A percentile compares a stretch with the other conserved stretches of the same genome.
Evolutionary conservation across 768 basidiomycete species (phyloP).

Genomic region (Russula sp.): DNA sequence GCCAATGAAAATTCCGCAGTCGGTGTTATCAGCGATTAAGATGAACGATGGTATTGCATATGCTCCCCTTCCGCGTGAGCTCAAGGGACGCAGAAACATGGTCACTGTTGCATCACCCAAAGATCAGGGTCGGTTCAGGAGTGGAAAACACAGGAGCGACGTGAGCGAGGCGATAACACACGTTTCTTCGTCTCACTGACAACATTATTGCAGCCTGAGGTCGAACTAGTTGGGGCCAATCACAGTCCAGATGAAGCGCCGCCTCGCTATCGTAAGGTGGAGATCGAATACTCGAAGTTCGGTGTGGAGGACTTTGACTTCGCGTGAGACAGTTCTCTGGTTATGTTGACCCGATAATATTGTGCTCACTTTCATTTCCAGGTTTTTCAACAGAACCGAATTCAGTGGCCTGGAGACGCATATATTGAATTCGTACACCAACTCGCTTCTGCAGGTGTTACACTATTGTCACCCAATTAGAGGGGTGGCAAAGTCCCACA

Average conservation of each 20-base stretch:
- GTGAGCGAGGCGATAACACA: conserved; percentile 31
- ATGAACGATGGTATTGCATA: conserved; percentile 88
- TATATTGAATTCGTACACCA: conserved; percentile 96
- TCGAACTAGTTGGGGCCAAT: conserved; percentile 47
- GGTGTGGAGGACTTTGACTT: conserved; percentile 99
- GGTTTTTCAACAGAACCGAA: conserved; percentile 85
- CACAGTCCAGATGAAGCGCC: conserved; percentile 60
- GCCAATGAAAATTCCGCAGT: conserved; percentile 70
- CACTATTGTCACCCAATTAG: conserved; percentile 79
- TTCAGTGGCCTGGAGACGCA: conserved; percentile 95
- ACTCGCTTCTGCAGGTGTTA: conserved; percentile 83
- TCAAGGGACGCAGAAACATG: conserved; percentile 80
- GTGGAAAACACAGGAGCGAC: conserved; percentile 58
- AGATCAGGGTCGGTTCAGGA: conserved; percentile 71
- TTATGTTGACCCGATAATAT: not conserved
- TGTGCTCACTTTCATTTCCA: not conserved
- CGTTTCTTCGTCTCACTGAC: not conserved
- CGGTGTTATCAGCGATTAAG: conserved; percentile 73
- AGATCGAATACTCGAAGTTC: conserved; percentile 98
- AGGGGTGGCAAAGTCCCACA: conserved; percentile 82
- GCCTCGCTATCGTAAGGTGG: conserved; percentile 80
- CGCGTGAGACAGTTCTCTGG: conserved; percentile 45
- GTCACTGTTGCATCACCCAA: conserved; percentile 48
- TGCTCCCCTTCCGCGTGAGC: conserved; percentile 79
- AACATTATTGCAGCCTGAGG: conserved; percentile 38